phyloP scores from a whole-genome alignment of 2,329 filamentous ascomycete genomes.

The Fusarium sp. region DNA sequence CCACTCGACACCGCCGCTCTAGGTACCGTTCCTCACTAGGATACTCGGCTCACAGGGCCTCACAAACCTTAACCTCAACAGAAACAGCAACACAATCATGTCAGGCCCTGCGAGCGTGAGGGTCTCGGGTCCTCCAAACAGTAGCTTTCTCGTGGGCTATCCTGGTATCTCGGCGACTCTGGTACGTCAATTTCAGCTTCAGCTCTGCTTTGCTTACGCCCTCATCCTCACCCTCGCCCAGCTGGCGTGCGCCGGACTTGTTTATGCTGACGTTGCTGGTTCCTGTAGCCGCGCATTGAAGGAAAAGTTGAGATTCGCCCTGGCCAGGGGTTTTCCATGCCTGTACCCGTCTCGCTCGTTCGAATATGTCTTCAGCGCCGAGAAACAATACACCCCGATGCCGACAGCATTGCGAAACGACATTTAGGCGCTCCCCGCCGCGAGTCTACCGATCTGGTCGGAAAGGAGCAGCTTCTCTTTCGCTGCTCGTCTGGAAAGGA shows the following conservation, averaged over 20 bases:
- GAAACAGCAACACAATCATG: slow-evolving; percentile 36
- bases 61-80: slow-evolving; percentile 28
- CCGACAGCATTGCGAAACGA: slow-evolving; percentile 93
- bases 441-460: slow-evolving; percentile 91
- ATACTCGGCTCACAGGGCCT: slow-evolving; percentile 18
- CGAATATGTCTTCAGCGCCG: slow-evolving; percentile 92
- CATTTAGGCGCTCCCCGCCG: slow-evolving; percentile 90
- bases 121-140: slow-evolving; percentile 97
- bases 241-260: slow-evolving; percentile 17
- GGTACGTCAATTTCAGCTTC: slow-evolving; percentile 67
- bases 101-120: slow-evolving; percentile 71
- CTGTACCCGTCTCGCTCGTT: slow-evolving; percentile 90
- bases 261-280: slow-evolving; percentile 31
- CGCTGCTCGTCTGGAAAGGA: slow-evolving; percentile 86
- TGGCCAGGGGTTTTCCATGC: slow-evolving; percentile 83
- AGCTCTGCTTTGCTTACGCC: slow-evolving; percentile 22
- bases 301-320: slow-evolving; percentile 97
- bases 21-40: slow-evolving; percentile 22
- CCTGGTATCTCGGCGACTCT: slow-evolving; percentile 97
- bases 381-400: slow-evolving; percentile 96
- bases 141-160: slow-evolving; percentile 95
- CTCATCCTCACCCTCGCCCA: slow-evolving; percentile 1
- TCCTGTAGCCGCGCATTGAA: slow-evolving; percentile 86
- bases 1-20: slow-evolving; percentile 36
- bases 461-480: slow-evolving; percentile 94